Evolutionary conservation across 805 yeast species (phyloP), one percentile per base, ranked within the genome.

Genomic region (Yarrowia sp.): DNA sequence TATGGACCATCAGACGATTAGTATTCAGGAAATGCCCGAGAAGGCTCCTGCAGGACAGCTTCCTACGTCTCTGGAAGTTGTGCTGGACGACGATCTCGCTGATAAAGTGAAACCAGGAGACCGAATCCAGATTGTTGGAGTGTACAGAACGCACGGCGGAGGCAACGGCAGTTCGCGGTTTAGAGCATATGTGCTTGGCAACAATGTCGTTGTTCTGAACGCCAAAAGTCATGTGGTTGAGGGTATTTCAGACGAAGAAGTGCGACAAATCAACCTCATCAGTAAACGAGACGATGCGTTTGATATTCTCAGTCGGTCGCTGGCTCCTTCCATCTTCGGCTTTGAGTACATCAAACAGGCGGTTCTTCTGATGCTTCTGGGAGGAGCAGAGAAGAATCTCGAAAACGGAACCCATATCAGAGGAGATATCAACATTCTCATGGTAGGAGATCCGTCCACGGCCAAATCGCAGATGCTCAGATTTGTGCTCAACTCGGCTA

Each of bases 371-470:
- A 91, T 92, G 96, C 81, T 95, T 68, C 81, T 95, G 69, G 98
- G 98, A 66, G 99, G 99, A 77, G 88, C 89, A 46, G 98, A 95
- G 75, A 94, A 94, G 79, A 94, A 94, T 78, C 82, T 95, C 74
- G 94, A 88, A 55, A 94, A 94, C 75, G 99, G 99, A 9, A 89
- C 98, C 5, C 98, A 95, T 80, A 87, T 95, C 75, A 89, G 99
- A 83, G 99, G 99, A 82, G 99, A 95, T 80, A 94, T 95, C 77
- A 95, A 95, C 77, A 83, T 95, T 68, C 82, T 95, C 66, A 90
- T 95, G 97, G 98, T 95, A 48, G 99, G 99, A 80, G 99, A 95
- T 78, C 99, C 99, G 14, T 92, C 98, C 9, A 95, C 99, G 16
- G 98, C 99, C 35, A 95, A 95, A 79, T 93, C 98, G 4, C 99